These are phyloP conservation scores for Talaromyces verruculosus DNA, from an alignment of 2,329 filamentous ascomycete species.

Conservation along the genomic window DNA sequence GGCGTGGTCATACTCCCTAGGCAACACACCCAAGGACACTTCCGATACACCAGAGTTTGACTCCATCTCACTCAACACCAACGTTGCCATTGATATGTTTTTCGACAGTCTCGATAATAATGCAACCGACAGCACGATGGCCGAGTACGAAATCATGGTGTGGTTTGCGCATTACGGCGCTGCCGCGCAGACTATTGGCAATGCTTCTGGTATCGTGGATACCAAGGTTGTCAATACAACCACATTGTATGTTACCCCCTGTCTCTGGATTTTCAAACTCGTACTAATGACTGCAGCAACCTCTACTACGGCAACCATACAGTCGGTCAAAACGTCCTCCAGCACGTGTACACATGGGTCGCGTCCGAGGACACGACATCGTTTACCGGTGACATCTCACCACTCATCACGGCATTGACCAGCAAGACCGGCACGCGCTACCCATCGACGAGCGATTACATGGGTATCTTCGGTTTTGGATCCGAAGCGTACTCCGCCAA, in stretches of 20 bases:
- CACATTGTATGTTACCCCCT: slow-evolving; percentile 8
- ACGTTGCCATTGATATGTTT: slow-evolving; percentile 62
- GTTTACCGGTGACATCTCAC: slow-evolving; percentile 51
- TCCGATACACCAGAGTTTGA: slow-evolving; percentile 40
- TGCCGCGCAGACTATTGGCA: slow-evolving; percentile 52
- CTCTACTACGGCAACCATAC: slow-evolving; percentile 12
- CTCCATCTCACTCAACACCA: slow-evolving; percentile 49
- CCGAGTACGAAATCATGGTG: slow-evolving; percentile 57
- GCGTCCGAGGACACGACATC: slow-evolving; percentile 36
- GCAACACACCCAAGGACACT: slow-evolving; percentile 41
- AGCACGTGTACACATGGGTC: slow-evolving; percentile 53
- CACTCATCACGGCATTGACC: slow-evolving; percentile 41
- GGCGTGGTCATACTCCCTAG: slow-evolving; percentile 53
- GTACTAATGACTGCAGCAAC: slow-evolving; percentile 1
- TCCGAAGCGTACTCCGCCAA: slow-evolving; percentile 51
- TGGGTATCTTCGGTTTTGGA: slow-evolving; percentile 56
- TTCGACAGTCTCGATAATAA: slow-evolving; percentile 48
- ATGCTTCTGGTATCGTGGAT: slow-evolving; percentile 31
- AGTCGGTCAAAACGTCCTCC: neutral
- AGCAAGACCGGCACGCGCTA: slow-evolving; percentile 37
- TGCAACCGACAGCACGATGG: slow-evolving; percentile 41
- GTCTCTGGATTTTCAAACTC: neutral
- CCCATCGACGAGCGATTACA: slow-evolving; percentile 46
- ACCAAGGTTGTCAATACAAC: slow-evolving; percentile 44
- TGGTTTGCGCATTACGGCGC: slow-evolving; percentile 54